Percentiles rank a stretch among this genome's conserved stretches.
Conservation (phyloP, 2,329 filamentous ascomycete species). For the Colletotrichum sp. region DNA sequence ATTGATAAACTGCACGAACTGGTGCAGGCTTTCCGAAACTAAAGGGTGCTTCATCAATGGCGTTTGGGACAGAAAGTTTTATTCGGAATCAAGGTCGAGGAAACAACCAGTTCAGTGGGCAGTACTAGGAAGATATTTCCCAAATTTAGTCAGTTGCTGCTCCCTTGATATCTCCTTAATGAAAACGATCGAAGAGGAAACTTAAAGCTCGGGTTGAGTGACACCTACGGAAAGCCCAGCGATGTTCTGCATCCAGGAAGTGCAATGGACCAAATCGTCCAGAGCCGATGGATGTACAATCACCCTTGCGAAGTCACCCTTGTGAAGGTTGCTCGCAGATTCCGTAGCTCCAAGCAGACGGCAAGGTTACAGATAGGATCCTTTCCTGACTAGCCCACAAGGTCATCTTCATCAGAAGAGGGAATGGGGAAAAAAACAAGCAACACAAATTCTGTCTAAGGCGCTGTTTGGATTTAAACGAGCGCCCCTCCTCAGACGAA, state of each 20-base stretch:
- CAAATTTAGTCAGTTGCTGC: not conserved
- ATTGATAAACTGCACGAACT: constrained; percentile 95
- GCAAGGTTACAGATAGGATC: not conserved
- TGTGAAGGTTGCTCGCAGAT: not conserved
- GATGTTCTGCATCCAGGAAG: not conserved
- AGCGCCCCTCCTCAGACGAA: not conserved
- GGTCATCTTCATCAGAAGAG: not conserved
- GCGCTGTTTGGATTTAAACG: not conserved
- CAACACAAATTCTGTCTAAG: not conserved
- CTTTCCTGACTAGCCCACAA: not conserved
- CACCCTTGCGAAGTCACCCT: not conserved
- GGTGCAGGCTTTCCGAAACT: constrained; percentile 77
- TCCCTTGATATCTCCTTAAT: not conserved
- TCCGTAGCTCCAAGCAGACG: not conserved
- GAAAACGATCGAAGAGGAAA: not conserved
- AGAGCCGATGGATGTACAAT: not conserved
- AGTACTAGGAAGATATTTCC: not conserved
- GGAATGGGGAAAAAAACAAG: not conserved
- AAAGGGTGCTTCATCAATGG: not conserved
- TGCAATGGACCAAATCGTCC: not conserved
- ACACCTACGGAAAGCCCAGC: not conserved
- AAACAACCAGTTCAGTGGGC: not conserved
- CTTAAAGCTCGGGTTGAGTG: not conserved
- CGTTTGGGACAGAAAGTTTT: not conserved
- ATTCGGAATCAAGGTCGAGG: not conserved